Evolutionary conservation across 1,139 yeast species (phyloP), one percentile per base, ranked within the genome.

Genomic region (Pichia sp.): DNA sequence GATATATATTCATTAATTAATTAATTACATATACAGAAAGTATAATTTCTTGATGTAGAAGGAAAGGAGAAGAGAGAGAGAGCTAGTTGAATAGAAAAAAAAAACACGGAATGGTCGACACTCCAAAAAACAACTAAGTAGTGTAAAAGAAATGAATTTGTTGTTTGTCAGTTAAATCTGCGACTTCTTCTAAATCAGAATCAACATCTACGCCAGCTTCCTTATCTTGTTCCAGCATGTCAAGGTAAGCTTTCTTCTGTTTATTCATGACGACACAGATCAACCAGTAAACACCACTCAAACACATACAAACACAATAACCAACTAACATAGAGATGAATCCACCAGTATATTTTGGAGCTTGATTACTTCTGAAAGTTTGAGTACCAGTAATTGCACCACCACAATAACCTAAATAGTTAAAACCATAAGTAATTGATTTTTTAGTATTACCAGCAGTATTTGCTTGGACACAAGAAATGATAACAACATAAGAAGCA

Each of bases 371-470:
- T 28, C 60, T 53, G 47, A 71, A 72, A 5, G 74, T 67, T 48
- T 70, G 74, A 7, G 76, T 74, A 3, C 77, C 78, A 41, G 77
- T 66, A 36, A 81, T 64, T 49, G 81, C 81, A 19, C 91, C 85
- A 20, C 73, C 71, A 48, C 82, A 75, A 53, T 76, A 79, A 1
- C 48, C 49, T 21, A 79, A 64, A 60, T 80, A 69, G 34, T 72
- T 68, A 28, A 76, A 55, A 2, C 81, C 81, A 54, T 72, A 77
- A 31, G 74, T 70, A 10, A 77, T 71, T 34, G 73, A 38, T 38
- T 50, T 52, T 34, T 52, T 52, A 11, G 56, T 46, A 39, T 44
- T 37, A 14, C 89, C 89, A 3, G 84, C 79, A 9, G 76, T 72
- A 53, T 81, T 81, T 3, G 63, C 54, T 26, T 26, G 30, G 15